Percentiles rank a stretch among this genome's conserved stretches.
Evolutionary conservation across 1,284 basidiomycete genomes (phyloP).

Genomic region (Leccinum fuscescens): DNA sequence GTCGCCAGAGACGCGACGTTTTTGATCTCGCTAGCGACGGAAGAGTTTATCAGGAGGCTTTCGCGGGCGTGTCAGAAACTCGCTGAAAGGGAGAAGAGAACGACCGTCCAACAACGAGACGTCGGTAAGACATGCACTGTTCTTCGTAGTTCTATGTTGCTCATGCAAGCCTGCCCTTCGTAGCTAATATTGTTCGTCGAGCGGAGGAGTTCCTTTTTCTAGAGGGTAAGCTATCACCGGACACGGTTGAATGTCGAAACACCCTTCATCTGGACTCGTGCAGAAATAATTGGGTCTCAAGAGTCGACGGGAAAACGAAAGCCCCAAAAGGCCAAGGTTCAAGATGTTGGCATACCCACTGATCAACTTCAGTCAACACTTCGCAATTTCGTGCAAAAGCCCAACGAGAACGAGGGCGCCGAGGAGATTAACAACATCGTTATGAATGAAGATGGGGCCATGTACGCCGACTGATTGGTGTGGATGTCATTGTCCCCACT

Average conservation of each 20-base stretch:
- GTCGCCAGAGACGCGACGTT: slow-evolving; percentile 72
- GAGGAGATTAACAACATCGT: slow-evolving; percentile 24
- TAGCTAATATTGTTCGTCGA: slow-evolving; percentile 60
- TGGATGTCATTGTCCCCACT: background rate
- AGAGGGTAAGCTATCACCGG: slow-evolving; percentile 53
- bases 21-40: slow-evolving; percentile 72
- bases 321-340: slow-evolving; percentile 31
- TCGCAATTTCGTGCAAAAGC: slow-evolving; percentile 42
- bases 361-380: slow-evolving; percentile 38
- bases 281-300: slow-evolving; percentile 58
- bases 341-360: slow-evolving; percentile 10
- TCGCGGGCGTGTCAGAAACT: slow-evolving; percentile 57
- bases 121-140: slow-evolving; percentile 46
- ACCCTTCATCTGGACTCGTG: slow-evolving; percentile 5
- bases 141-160: background rate
- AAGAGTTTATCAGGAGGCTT: slow-evolving; percentile 72
- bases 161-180: background rate
- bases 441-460: slow-evolving; percentile 35
- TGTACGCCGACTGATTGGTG: slow-evolving; percentile 25
- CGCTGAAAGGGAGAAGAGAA: slow-evolving; percentile 61
- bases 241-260: background rate
- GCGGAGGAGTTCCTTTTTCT: slow-evolving; percentile 75
- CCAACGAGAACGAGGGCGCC: slow-evolving; percentile 22
- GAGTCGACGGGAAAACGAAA: slow-evolving; percentile 44
- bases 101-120: slow-evolving; percentile 69